phyloP scores from a whole-genome alignment of 176 grass and related monocot species.

The Triticum dicoccoides region DNA sequence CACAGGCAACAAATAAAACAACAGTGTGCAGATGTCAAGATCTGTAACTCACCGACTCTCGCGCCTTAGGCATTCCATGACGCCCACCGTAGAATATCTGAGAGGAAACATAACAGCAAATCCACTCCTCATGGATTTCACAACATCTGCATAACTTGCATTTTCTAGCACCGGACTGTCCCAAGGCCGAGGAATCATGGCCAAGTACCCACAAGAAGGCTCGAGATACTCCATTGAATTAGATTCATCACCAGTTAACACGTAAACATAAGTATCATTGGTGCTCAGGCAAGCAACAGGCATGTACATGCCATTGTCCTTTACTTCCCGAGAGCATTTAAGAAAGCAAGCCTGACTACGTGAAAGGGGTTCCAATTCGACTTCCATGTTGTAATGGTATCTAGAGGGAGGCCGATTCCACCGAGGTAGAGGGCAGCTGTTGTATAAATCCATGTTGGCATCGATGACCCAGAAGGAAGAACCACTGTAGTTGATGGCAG shows the following conservation, averaged over 20 bases:
- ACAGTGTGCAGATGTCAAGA: too few species aligned
- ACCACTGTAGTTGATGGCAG: slow-evolving; percentile 2
- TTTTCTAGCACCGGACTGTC: not conserved
- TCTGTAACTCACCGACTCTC: too few species aligned
- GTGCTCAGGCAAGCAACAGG: slow-evolving; percentile 21
- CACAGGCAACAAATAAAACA: too few species aligned
- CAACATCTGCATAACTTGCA: slow-evolving; percentile 13
- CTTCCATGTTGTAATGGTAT: not conserved
- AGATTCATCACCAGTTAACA: not conserved
- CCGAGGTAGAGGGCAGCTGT: slow-evolving; percentile 10
- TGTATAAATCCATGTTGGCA: not conserved
- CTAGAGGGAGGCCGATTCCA: not conserved
- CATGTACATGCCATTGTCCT: not conserved
- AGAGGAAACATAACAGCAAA: not conserved
- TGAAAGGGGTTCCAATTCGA: not conserved
- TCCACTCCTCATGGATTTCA: not conserved
- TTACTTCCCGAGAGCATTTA: not conserved
- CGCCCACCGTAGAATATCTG: too few species aligned
- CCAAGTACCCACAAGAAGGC: slow-evolving; percentile 30
- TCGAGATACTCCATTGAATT: not conserved
- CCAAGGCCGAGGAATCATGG: not conserved
- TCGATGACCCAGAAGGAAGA: not conserved
- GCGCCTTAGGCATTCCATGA: too few species aligned
- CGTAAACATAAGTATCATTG: slow-evolving; percentile 22
- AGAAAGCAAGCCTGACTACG: not conserved